Conservation (phyloP, 805 yeast species). For the Wickerhamiella australiensis region DNA sequence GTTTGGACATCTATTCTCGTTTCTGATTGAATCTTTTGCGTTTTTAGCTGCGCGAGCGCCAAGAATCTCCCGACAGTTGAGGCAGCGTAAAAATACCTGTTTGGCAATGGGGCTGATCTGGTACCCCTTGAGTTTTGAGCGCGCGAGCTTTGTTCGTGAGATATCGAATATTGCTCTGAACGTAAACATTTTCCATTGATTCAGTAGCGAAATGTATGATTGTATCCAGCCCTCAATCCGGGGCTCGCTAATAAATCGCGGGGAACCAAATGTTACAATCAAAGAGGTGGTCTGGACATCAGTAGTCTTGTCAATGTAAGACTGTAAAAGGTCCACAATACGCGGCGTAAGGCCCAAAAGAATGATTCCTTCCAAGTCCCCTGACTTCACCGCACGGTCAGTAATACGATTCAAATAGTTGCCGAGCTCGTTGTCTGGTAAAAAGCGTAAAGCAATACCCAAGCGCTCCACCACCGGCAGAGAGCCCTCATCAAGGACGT, state of each 20-base stretch:
- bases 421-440: slow-evolving; percentile 63
- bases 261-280: slow-evolving; percentile 68
- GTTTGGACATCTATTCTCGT: slow-evolving; percentile 46
- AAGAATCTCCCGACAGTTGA: slow-evolving; percentile 54
- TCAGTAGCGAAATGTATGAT: slow-evolving; percentile 51
- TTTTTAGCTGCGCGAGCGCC: slow-evolving; percentile 9
- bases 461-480: slow-evolving; percentile 77
- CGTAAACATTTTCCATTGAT: slow-evolving; percentile 72
- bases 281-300: slow-evolving; percentile 89
- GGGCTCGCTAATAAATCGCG: slow-evolving; percentile 63
- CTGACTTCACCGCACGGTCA: slow-evolving; percentile 55
- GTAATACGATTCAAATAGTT: slow-evolving; percentile 60
- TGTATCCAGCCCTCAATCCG: slow-evolving; percentile 72
- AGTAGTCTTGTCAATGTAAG: slow-evolving; percentile 75
- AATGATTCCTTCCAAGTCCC: slow-evolving; percentile 84
- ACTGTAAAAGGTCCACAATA: slow-evolving; percentile 70
- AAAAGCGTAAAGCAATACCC: slow-evolving; percentile 79
- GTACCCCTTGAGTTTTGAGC: slow-evolving; percentile 36
- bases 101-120: slow-evolving; percentile 46
- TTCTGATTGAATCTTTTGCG: not conserved
- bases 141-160: slow-evolving; percentile 52
- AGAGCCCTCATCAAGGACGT: slow-evolving; percentile 79
- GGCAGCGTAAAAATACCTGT: slow-evolving; percentile 73
- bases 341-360: slow-evolving; percentile 84
- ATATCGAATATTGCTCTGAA: slow-evolving; percentile 79